Base-by-base conservation (phyloP, 2,329 filamentous ascomycete genomes). In the Neocucurbitaria cava region DNA sequence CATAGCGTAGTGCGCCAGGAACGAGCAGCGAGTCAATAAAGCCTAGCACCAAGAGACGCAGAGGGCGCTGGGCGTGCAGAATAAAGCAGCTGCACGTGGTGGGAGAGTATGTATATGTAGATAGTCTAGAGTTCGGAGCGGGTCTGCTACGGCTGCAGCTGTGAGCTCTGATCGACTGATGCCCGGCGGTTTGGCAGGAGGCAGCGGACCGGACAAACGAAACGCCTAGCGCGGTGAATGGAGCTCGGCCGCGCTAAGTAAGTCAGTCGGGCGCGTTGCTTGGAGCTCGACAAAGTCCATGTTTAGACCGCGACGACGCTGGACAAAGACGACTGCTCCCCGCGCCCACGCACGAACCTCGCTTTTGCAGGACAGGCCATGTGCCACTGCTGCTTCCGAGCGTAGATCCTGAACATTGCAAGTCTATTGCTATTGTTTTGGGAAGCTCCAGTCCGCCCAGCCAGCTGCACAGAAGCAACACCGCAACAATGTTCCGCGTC, bases 401-500 rank as follows among this genome's bases (percentile, higher is more conserved):
- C 43, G 10, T 44, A 46, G 42, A 35, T n/a, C 31, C 13, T 6
- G 13, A 17, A n/a, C 10, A 35, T 35, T 17, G 15, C 31, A 6
- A 35, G 31, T 35, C 24, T 50, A 31, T 49, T 54, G 52, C 41
- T 44, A 35, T 59, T 56, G 56, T 50, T 52, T 52, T 46, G 41
- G 40, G 20, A 15, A 52, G 28, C 30, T 38, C 50, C 24, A 28
- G 44, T 36, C 50, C 46, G 38, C 41, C 43, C 21, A 23, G 36
- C 47, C 36, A 31, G 38, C 38, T 43, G 36, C 23, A 23, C 38
- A 30, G 45, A 26, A 53, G 30, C 46, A 46, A 36, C 38, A 61
- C 48, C 51, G 38, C 55, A 59, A 54, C 58, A 55, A 76, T 75
- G 73, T 75, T 74, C 53, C 70, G 72, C 54, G 69, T 70, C 28